Base-by-base conservation (phyloP, 2,329 filamentous ascomycete species). In the Xylaria arbuscula region DNA sequence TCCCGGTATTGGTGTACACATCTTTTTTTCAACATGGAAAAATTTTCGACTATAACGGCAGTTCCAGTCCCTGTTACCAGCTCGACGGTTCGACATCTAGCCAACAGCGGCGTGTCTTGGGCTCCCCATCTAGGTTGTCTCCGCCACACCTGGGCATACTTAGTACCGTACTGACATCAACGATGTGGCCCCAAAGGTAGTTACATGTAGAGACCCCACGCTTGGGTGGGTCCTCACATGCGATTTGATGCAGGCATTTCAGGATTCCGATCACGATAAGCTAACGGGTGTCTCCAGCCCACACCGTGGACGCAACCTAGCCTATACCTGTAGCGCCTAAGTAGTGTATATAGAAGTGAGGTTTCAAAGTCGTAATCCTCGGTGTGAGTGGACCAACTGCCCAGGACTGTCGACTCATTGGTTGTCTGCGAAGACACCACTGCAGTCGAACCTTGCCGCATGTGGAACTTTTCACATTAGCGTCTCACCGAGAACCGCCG, bases 401-500 rank as follows among this genome's bases (percentile, higher is more conserved):
- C 10, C 28, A 1, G 36, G 19, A 11, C 17, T 19, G 40, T 40
- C 51, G 24, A 22, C 10, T 56, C 17, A 66, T 62, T 63, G 59
- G 64, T 19, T 22, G 15, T 28, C 22, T 17, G 2, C 45, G 11
- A n/a, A 32, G 24, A 40, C 19, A 28, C 32, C 9, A 36, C 19
- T 13, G 17, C 34, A 36, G 47, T 34, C 59, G 58, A 24, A 28
- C 28, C 55, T 48, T 57, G 34, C 22, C 19, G 13, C 42, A 32
- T 51, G 64, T 56, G 53, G 58, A 50, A 64, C 40, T 60, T 24
- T 19, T 50, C 64, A 60, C 62, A 68, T 56, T n/a, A 53, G 66
- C 54, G 62, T 55, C 62, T 55, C 58, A 45, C 61, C 67, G 64
- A 70, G 61, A 28, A 42, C 67, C 67, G 15, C 69, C 67, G 40